Evolutionary conservation across 2,329 filamentous ascomycete species (phyloP).

Genomic region (Microcyclospora tardicrescens): DNA sequence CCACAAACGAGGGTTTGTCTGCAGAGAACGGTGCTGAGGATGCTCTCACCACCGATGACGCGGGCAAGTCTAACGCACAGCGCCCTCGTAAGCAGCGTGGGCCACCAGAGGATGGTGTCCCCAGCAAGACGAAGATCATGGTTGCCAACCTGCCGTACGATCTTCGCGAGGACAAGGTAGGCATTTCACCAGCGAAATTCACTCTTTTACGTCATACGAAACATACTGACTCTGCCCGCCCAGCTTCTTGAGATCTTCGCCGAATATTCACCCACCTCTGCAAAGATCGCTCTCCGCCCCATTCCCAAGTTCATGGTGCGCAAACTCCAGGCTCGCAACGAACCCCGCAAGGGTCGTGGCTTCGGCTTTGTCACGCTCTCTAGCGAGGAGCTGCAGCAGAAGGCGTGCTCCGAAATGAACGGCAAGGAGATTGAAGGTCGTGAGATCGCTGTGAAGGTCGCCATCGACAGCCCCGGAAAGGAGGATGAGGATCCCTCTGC

Average conservation of each 20-base stretch:
- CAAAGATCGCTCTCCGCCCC: slow-evolving; percentile 96
- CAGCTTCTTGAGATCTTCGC: slow-evolving; percentile 96
- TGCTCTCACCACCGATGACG: slow-evolving; percentile 26
- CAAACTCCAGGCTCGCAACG: slow-evolving; percentile 96
- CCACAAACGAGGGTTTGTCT: slow-evolving; percentile 42
- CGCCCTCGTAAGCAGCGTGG: slow-evolving; percentile 69
- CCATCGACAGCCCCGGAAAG: slow-evolving; percentile 98
- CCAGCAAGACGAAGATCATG: slow-evolving; percentile 99
- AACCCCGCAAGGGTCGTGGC: slow-evolving; percentile 96
- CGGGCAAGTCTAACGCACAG: slow-evolving; percentile 34
- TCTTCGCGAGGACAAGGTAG: slow-evolving; percentile 90
- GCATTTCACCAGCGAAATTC: slow-evolving; percentile 14
- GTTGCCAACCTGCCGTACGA: slow-evolving; percentile 98
- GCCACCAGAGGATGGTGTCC: slow-evolving; percentile 89
- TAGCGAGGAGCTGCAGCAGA: slow-evolving; percentile 91
- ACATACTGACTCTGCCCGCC: slow-evolving; percentile 15
- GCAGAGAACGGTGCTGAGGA: slow-evolving; percentile 37
- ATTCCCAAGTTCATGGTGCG: slow-evolving; percentile 99
- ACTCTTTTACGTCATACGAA: background rate
- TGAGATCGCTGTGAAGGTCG: slow-evolving; percentile 99
- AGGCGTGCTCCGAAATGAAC: slow-evolving; percentile 97
- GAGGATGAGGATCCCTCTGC: slow-evolving; percentile 61
- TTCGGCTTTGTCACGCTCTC: slow-evolving; percentile 96
- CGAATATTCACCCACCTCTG: slow-evolving; percentile 80
- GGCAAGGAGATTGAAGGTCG: slow-evolving; percentile 98